Evolutionary conservation across 2,329 filamentous ascomycete genomes (phyloP).

Genomic region (Ceratocystis albifundus): DNA sequence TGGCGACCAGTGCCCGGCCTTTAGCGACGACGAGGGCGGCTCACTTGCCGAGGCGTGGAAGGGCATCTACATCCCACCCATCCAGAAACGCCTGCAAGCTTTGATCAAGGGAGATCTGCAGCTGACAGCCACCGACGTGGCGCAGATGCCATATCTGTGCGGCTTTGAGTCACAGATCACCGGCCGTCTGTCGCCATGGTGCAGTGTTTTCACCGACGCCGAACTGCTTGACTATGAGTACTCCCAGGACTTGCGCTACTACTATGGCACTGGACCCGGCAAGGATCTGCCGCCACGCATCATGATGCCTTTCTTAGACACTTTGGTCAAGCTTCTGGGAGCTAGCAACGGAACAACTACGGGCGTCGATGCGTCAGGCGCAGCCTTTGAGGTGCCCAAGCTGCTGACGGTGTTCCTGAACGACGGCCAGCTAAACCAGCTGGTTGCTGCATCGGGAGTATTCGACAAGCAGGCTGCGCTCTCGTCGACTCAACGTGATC

Average conservation of each 20-base stretch:
- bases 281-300: conserved; percentile 42
- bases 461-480: conserved; percentile 46
- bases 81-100: conserved; percentile 43
- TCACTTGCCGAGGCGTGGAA: conserved; percentile 39
- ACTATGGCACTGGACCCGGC: conserved; percentile 51
- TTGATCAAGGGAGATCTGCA: conserved; percentile 44
- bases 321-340: conserved; percentile 42
- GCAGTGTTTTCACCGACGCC: conserved; percentile 47
- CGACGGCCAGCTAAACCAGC: conserved; percentile 53
- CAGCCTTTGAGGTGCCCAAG: conserved; percentile 40
- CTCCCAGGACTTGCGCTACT: conserved; percentile 56
- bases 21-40: conserved; percentile 43
- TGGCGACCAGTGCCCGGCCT: conserved; percentile 51
- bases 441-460: conserved; percentile 48
- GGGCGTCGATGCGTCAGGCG: conserved; percentile 38
- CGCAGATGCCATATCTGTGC: conserved; percentile 55
- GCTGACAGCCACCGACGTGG: conserved; percentile 42
- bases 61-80: conserved; percentile 41
- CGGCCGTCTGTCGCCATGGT: conserved; percentile 50
- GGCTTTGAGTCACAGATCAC: conserved; percentile 59
- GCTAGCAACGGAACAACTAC: conserved; percentile 38
- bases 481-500: conserved; percentile 36
- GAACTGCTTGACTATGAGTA: conserved; percentile 57
- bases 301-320: conserved; percentile 50
- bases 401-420: conserved; percentile 53